phyloP scores from a whole-genome alignment of 257 asterid genomes.

The Coffea eugenioides region DNA sequence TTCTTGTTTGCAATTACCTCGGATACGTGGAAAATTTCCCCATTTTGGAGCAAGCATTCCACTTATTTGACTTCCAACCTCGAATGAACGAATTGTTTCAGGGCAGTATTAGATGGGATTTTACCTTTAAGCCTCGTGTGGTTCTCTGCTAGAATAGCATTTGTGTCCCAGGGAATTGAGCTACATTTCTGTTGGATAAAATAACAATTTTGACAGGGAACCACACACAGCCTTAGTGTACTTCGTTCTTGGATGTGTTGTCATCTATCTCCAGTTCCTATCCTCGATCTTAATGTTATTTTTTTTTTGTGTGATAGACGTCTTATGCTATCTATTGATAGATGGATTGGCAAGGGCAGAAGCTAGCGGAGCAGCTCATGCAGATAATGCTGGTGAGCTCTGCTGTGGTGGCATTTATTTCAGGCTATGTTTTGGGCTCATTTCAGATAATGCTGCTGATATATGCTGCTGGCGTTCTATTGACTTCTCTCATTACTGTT shows the following conservation, averaged over 20 bases:
- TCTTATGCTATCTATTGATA: background rate
- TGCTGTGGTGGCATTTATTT: conserved; percentile 10
- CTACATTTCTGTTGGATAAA: background rate
- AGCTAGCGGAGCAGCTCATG: conserved; percentile 28
- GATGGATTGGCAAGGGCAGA: conserved; percentile 39
- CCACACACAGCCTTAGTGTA: background rate
- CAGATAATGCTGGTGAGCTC: conserved; percentile 24
- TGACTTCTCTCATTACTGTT: no score
- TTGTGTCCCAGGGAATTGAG: background rate
- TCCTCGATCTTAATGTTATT: background rate
- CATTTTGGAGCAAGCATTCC: background rate
- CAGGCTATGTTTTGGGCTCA: conserved; percentile 22
- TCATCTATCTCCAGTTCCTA: background rate
- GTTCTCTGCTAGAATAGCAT: background rate
- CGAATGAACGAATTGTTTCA: background rate
- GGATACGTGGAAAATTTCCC: background rate
- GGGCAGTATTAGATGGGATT: background rate
- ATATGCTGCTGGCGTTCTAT: conserved; percentile 21
- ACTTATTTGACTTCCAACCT: background rate
- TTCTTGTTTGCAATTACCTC: background rate
- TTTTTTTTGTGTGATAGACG: background rate
- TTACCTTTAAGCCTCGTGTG: background rate
- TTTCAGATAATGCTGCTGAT: conserved; percentile 23
- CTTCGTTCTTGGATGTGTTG: background rate
- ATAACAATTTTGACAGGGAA: background rate